Evolutionary conservation across 129 eudicot species (phyloP).

Genomic region (Flaveria bidentis): DNA sequence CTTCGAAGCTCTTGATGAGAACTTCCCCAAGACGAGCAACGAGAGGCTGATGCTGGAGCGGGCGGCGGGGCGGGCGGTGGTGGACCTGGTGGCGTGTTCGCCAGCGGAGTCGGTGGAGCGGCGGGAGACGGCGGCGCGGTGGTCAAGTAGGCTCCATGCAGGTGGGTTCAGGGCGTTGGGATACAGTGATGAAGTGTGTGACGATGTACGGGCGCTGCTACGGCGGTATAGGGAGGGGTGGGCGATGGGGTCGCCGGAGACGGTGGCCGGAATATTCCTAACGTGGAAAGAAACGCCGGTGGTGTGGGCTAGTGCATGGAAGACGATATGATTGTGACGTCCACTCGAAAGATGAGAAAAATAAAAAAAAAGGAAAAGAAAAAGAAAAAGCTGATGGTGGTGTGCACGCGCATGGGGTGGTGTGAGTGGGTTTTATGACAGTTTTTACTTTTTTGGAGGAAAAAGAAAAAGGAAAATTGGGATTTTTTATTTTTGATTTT

Average conservation of each 20-base stretch:
- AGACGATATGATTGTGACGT: constrained; percentile 54
- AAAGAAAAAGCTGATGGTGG: constrained; percentile 34
- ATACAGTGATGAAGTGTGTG: constrained; percentile 84
- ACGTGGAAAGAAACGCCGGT: constrained; percentile 95
- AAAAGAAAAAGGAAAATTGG: constrained; percentile 35
- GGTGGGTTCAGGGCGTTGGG: constrained; percentile 49
- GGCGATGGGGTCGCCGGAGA: constrained; percentile 59
- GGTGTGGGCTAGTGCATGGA: constrained; percentile 99
- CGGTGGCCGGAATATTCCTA: constrained; percentile 79
- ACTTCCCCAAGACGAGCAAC: constrained; percentile 70
- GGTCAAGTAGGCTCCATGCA: constrained; percentile 63
- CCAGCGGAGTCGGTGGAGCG: constrained; percentile 60
- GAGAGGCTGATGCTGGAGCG: constrained; percentile 79
- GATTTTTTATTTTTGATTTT: constrained; percentile 30
- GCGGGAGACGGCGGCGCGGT: constrained; percentile 69
- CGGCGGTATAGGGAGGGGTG: constrained; percentile 97
- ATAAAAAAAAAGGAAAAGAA: constrained; percentile 22
- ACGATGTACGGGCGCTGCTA: constrained; percentile 84
- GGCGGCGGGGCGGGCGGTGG: constrained; percentile 74
- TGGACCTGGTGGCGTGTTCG: constrained; percentile 77
- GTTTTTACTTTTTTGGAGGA: constrained; percentile 22
- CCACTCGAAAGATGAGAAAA: constrained; percentile 30
- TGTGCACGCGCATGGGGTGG: constrained; percentile 45
- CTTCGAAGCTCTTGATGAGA: constrained; percentile 71
- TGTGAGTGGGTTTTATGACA: constrained; percentile 42